Base-by-base conservation (phyloP, 1,284 basidiomycete species). In the Hortiboletus rubellus region DNA sequence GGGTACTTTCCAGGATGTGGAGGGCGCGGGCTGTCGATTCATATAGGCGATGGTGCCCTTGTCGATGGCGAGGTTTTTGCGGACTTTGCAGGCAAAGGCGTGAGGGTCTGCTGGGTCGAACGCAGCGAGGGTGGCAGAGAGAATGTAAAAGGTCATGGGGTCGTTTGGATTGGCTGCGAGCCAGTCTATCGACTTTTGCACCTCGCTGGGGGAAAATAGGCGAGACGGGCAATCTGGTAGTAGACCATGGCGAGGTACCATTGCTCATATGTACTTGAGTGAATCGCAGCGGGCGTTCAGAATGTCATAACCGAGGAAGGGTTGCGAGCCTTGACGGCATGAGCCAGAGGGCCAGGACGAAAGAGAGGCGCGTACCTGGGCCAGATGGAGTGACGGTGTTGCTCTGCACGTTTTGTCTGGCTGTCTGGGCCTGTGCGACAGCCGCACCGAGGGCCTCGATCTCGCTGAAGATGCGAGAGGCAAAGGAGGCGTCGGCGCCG, bases 21-120 rank as follows among this genome's bases (percentile, higher is more conserved):
- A 60, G 7, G 79, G 68, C n/a, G 76, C 76, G 9, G 89, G 73
- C 61, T 83, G 84, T 50, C 74, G 79, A 37, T 77, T 82, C 83
- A 90, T 84, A 56, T 78, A 83, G 0, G 76, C 58, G 47, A 87
- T 75, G 34, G 81, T 73, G 11, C 70, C 64, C 33, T 67, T 67
- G 62, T 84, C 81, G 0, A 71, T 77, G 12, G 79, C 77, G 22
- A 89, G 68, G 12, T 60, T 66, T 60, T 78, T 76, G 46, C 86
- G 81, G 37, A 74, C 66, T 37, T 72, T 68, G 1, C 79, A 82
- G 17, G 76, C 70, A 3, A 66, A 51, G 5, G 78, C 76, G 9
- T 74, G 69, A 1, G 86, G 85, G 60, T 89, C 82, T 27, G 84
- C 81, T 2, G 86, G 77, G 63, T 93, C 89, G 61, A 96, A 83